Conservation (phyloP, 140 eudicot species). For the Anethum foeniculum region DNA sequence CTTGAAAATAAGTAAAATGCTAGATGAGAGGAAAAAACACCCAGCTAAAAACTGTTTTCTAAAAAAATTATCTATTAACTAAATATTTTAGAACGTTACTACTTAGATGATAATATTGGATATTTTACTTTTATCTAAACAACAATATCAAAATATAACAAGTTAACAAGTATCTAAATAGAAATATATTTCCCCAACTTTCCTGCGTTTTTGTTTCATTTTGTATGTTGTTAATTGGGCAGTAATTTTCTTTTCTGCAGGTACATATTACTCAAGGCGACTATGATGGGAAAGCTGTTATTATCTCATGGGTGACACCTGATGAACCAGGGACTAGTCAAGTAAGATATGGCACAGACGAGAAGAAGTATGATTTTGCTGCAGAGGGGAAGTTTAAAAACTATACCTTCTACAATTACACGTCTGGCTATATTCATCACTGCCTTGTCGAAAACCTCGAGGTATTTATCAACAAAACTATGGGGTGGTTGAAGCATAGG, state of each 20-base stretch:
- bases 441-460: slow-evolving; percentile 62
- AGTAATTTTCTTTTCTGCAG: slow-evolving; percentile 23
- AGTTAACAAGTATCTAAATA: neutral
- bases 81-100: neutral
- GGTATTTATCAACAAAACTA: slow-evolving; percentile 37
- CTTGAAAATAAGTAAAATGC: neutral
- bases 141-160: neutral
- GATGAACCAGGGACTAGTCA: slow-evolving; percentile 68
- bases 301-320: slow-evolving; percentile 84
- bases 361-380: slow-evolving; percentile 49
- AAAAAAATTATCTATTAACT: neutral
- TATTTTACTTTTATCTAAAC: too few relatives aligned
- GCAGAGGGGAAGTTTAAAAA: slow-evolving; percentile 59
- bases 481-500: neutral
- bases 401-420: slow-evolving; percentile 71
- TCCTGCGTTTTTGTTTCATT: neutral
- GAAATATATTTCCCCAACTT: neutral
- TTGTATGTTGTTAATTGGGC: neutral
- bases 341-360: slow-evolving; percentile 72
- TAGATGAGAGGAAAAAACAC: neutral
- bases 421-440: slow-evolving; percentile 81
- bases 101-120: neutral
- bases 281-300: slow-evolving; percentile 88
- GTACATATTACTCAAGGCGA: slow-evolving; percentile 98
- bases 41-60: neutral